A percentile compares a stretch with the other conserved stretches of the same genome.
phyloP scores from a whole-genome alignment of 2,329 filamentous ascomycete species.

The Scedosporium boydii region DNA sequence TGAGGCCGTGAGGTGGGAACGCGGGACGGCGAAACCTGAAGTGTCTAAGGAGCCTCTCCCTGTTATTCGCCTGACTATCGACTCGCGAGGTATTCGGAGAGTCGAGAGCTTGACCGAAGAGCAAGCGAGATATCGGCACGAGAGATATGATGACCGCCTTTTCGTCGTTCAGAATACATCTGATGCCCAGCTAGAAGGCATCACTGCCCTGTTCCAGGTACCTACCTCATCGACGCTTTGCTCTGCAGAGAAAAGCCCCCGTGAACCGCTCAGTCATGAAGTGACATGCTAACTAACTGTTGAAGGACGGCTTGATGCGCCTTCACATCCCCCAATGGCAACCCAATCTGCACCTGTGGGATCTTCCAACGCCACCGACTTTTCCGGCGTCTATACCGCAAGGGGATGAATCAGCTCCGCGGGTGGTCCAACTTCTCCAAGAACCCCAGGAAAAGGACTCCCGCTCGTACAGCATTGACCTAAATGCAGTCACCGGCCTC shows the following conservation, averaged over 20 bases:
- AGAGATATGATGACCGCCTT: neutral
- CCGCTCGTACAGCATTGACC: neutral
- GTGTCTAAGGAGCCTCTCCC: neutral
- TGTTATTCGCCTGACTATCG: neutral
- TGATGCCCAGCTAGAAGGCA: neutral
- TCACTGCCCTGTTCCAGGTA: neutral
- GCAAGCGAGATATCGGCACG: neutral
- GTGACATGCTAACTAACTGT: neutral
- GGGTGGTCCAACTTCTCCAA: neutral
- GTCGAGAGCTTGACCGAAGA: neutral
- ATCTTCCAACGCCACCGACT: neutral
- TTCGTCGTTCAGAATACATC: neutral
- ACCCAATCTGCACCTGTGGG: neutral
- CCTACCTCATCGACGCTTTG: neutral
- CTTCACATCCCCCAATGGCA: neutral
- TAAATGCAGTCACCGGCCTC: neutral
- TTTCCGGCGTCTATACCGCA: neutral
- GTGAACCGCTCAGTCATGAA: neutral
- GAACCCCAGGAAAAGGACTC: neutral
- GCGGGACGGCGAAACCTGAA: neutral
- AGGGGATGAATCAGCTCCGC: neutral
- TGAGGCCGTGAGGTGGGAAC: neutral
- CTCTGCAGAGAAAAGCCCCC: too few relatives aligned
- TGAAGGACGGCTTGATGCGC: neutral
- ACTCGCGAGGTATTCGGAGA: neutral